phyloP scores from a whole-genome alignment of 768 basidiomycete genomes.

The Pleurotus ostreatus region DNA sequence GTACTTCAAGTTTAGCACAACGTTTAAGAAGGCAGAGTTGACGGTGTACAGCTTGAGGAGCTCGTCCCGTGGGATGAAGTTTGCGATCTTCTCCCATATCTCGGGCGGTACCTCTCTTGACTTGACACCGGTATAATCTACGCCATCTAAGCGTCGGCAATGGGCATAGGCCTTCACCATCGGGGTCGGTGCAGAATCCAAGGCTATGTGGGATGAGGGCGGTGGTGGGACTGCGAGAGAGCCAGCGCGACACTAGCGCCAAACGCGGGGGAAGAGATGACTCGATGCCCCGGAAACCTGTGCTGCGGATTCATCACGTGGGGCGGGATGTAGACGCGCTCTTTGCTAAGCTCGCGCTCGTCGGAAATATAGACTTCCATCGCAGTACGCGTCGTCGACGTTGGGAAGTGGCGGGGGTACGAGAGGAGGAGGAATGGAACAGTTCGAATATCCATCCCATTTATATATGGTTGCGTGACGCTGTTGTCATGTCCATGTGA shows the following conservation, averaged over 20 bases:
- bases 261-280: background rate
- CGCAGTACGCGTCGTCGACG: background rate
- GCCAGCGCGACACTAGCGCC: background rate
- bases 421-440: background rate
- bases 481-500: constrained; percentile 16
- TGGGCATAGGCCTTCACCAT: background rate
- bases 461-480: background rate
- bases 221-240: background rate
- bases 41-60: constrained; percentile 19
- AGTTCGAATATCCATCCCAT: constrained; percentile 6
- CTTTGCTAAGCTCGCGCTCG: background rate
- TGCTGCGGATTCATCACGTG: background rate
- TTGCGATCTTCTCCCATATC: constrained; percentile 24
- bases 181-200: background rate
- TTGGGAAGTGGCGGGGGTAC: background rate
- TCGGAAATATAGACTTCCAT: background rate
- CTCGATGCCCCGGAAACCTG: background rate
- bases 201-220: background rate
- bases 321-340: background rate
- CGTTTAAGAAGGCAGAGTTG: constrained; percentile 24
- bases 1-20: constrained; percentile 23
- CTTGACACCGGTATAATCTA: background rate
- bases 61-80: constrained; percentile 19
- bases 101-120: constrained; percentile 14
- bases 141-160: background rate